Base-by-base conservation (phyloP, 257 asterid species). In the Cinchona pubescens region DNA sequence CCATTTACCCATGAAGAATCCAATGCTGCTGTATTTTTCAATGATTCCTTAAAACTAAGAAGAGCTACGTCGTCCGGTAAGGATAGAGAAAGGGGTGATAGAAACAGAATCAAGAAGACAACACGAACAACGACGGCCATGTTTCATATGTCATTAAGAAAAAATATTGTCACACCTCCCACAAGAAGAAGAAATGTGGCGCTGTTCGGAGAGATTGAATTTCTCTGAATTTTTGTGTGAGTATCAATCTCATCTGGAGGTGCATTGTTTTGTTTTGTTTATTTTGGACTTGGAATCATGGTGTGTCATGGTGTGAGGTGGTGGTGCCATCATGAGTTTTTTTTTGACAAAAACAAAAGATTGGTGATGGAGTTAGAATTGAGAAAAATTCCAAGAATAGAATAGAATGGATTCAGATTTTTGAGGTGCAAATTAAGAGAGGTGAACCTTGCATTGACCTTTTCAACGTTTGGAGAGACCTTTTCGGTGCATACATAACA, bases 1-100 rank as follows among this genome's bases (percentile, higher is more conserved):
- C 87, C 92, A 43, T 69, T 51, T 18, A 65, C 72, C 99, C 99
- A 94, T 7, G 96, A 73, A 25, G 85, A 13, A 46, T 90, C 92
- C 2, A 94, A 89, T 67, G 89, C 69, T 0, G 81, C 56, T 0
- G 99, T 81, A 21, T 82, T 80, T 16, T 69, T 61, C 7, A 95
- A 76, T 0, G 90, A 80, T 0, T 79, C 82, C 46, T 92, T 95
- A 78, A 95, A 89, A 71, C 83, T 81, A 74, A 90, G 65, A 56
- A 95, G 89, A 46, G 85, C 85, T 5, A 71, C 79, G 19, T 84
- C 89, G 3, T 89, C 94, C 21, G 81, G 82, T 0, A 68, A 30
- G 45, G 90, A 75, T 69, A 79, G 65, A 55, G 86, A 83, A 16
- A 76, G 53, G 46, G 72, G 55, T 27, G 77, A n/a, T 35, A 84